A percentile compares a stretch with the other conserved stretches of the same genome.
phyloP scores from a whole-genome alignment of 169 alveolate genomes.

The Cryptosporidium baileyi region DNA sequence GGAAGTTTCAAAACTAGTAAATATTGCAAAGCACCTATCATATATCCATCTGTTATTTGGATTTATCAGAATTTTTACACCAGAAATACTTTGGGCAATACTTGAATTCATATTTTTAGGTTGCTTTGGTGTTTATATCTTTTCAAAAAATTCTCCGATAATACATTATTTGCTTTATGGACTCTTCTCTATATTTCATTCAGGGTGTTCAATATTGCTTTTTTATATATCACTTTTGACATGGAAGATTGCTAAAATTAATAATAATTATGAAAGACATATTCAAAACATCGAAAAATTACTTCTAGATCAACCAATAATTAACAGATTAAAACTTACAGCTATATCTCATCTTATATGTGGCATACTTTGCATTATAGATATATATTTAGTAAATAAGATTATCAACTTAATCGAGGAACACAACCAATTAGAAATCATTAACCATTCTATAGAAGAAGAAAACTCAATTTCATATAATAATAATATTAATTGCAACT shows the following conservation, averaged over 20 bases:
- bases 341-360: neutral
- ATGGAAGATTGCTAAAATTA: neutral
- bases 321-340: neutral
- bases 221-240: neutral
- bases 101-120: neutral
- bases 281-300: neutral
- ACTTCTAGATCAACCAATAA: neutral
- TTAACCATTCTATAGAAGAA: neutral
- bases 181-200: neutral
- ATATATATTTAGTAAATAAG: neutral
- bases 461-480: neutral
- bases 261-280: neutral
- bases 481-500: neutral
- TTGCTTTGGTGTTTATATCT: slow-evolving; percentile 5
- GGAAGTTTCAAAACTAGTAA: neutral
- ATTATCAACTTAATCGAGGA: neutral
- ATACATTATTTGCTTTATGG: slow-evolving; percentile 1
- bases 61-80: neutral
- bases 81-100: slow-evolving; percentile 7
- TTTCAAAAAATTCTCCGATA: neutral
- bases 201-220: neutral
- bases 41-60: slow-evolving; percentile 7
- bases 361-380: neutral
- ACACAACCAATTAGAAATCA: neutral
- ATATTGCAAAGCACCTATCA: neutral